Evolutionary conservation across 208 protist genomes (phyloP).

Genomic region (Wallacemonas sp.): DNA sequence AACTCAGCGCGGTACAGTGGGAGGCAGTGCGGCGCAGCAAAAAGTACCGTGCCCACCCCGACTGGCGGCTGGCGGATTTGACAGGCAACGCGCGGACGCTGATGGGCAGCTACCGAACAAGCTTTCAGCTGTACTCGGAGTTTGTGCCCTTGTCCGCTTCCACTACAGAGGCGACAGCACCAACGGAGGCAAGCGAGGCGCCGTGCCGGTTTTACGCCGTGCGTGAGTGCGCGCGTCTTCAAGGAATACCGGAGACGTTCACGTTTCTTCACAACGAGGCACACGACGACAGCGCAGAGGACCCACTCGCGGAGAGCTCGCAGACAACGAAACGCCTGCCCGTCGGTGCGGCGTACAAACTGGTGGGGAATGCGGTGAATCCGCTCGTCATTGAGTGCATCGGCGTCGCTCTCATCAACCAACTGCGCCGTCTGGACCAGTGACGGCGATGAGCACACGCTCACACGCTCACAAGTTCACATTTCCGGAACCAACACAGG

Average conservation of each 20-base stretch:
- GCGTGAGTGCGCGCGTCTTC: constrained; percentile 77
- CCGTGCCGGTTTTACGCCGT: constrained; percentile 66
- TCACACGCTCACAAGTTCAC: background rate
- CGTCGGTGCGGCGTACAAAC: constrained; percentile 49
- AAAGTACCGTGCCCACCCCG: constrained; percentile 48
- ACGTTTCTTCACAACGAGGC: constrained; percentile 28
- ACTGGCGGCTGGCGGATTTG: constrained; percentile 54
- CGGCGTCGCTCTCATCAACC: constrained; percentile 15
- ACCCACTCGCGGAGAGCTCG: background rate
- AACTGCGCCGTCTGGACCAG: constrained; percentile 10
- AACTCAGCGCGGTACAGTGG: constrained; percentile 49
- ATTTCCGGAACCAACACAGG: too few species aligned
- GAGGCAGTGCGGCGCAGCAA: constrained; percentile 49
- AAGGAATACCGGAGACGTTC: constrained; percentile 71
- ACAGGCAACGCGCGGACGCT: constrained; percentile 54
- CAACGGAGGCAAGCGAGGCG: background rate
- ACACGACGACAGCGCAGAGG: background rate
- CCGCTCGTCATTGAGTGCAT: constrained; percentile 67
- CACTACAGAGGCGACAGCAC: background rate
- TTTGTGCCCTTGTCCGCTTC: constrained; percentile 43
- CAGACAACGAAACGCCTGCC: constrained; percentile 14
- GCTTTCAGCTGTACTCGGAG: constrained; percentile 77
- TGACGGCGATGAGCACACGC: background rate
- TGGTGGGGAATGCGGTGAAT: constrained; percentile 82
- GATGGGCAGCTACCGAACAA: constrained; percentile 67